These are phyloP conservation scores for Thielaviopsis ethacetica DNA, from an alignment of 2,329 filamentous ascomycete genomes.

Conservation along the genomic window DNA sequence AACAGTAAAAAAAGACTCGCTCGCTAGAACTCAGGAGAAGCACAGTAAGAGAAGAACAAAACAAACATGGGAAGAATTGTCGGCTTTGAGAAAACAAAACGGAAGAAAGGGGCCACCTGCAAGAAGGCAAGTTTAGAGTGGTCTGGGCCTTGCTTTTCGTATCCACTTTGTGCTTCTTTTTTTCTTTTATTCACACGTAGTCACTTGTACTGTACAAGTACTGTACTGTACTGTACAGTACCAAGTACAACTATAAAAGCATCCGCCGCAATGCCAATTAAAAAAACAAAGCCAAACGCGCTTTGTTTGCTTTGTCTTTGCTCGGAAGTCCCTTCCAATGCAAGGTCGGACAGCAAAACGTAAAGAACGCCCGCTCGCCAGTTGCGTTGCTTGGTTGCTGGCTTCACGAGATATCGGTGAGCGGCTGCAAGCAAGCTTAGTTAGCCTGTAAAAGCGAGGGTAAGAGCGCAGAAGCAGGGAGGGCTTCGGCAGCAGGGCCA, in stretches of 20 bases:
- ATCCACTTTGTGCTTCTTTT: background rate
- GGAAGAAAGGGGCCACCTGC: background rate
- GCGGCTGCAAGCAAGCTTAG: too few relatives aligned
- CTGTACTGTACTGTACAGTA: too few relatives aligned
- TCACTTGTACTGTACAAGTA: too few relatives aligned
- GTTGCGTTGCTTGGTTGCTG: background rate
- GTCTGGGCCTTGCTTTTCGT: too few relatives aligned
- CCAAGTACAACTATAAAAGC: too few relatives aligned
- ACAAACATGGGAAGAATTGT: background rate
- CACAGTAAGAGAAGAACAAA: background rate
- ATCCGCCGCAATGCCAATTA: background rate
- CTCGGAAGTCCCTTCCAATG: background rate
- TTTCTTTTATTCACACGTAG: background rate
- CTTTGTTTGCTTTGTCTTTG: background rate
- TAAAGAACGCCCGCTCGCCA: background rate
- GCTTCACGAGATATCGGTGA: background rate
- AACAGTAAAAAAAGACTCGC: background rate
- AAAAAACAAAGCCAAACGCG: too few relatives aligned
- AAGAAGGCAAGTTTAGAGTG: background rate
- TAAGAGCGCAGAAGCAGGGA: too few relatives aligned
- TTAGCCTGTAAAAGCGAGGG: too few relatives aligned
- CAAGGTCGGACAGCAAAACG: background rate
- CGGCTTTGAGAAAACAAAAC: background rate
- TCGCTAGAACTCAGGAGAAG: background rate
- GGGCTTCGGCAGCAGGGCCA: too few relatives aligned